Evolutionary conservation across 257 asterid species (phyloP), one percentile per base, ranked within the genome.

Genomic region (Avicennia marina): DNA sequence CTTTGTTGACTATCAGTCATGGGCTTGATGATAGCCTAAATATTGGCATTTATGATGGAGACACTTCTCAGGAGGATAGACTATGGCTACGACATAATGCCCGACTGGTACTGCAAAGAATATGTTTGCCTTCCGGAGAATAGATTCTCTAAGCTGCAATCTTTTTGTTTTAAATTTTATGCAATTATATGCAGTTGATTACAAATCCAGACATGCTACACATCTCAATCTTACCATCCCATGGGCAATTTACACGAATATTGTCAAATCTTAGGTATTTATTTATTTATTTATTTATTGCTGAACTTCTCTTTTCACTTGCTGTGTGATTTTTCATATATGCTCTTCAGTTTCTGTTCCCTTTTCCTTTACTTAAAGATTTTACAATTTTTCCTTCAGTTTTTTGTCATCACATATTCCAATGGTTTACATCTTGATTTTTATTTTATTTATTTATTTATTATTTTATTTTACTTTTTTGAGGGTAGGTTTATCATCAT

Each of bases 131-230:
- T 56, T 71, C 42, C 34, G 48, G 43, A 64, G 51, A 36, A 53
- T 46, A 46, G 18, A 39, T 39, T 50, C 66, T 56, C 24, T 56
- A 25, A 46, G 53, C 42, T 53, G 61, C 46, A 39, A 34, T 61
- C 62, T 34, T 54, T 67, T 55, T 24, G 6, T 59, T 49, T 46
- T 25, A 56, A 60, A 65, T 13, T 59, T 70, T 48, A 34, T 77
- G 48, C 19, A 55, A 43, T 50, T 65, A 52, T 71, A 25, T 79
- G 80, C 95, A 91, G 98, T 72, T 91, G 66, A 88, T 91, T 38
- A 88, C 98, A 41, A 91, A 91, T 76, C 98, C 98, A 25, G 98
- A 91, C 74, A 91, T 91, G 97, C 70, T 91, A 56, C 96, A 91
- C 71, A 74, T 85, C 67, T 85, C 98, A 68, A 75, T 91, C 68